These are phyloP conservation scores for Vitellaria paradoxa DNA, from an alignment of 179 eudicot species.

Conservation along the genomic window DNA sequence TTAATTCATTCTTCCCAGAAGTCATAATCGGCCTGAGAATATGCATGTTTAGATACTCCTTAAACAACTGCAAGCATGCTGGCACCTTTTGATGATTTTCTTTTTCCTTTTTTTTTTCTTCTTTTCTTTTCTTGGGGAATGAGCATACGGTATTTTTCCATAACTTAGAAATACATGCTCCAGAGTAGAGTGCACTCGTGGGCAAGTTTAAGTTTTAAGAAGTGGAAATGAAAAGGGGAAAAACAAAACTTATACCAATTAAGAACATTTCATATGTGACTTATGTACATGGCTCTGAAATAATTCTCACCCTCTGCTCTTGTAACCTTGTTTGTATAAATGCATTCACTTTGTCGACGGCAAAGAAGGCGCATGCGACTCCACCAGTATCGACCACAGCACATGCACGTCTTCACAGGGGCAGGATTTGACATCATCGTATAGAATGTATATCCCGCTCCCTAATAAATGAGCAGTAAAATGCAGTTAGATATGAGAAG, in stretches of 20 bases:
- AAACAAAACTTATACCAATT: conserved; percentile 7
- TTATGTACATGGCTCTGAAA: conserved; percentile 23
- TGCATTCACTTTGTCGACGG: conserved; percentile 41
- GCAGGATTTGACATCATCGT: conserved; percentile 89
- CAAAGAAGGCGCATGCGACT: conserved; percentile 56
- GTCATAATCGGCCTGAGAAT: not conserved
- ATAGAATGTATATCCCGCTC: conserved; percentile 83
- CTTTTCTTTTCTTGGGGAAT: not conserved
- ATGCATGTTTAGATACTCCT: not conserved
- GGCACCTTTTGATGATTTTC: not conserved
- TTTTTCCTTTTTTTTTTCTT: not conserved
- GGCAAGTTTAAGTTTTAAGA: not conserved
- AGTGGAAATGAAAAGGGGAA: not conserved
- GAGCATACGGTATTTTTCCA: not conserved
- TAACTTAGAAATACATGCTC: conserved; percentile 10
- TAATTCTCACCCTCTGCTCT: conserved; percentile 13
- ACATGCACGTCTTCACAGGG: conserved; percentile 91
- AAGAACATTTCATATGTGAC: conserved; percentile 1
- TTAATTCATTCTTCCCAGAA: not conserved
- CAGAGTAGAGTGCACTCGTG: not conserved
- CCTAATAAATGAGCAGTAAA: conserved; percentile 36
- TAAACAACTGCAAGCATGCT: not conserved
- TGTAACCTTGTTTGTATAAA: conserved; percentile 23
- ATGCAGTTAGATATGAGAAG: not conserved
- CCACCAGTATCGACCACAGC: conserved; percentile 84